Evolutionary conservation across 805 yeast genomes (phyloP), one percentile per base, ranked within the genome.

Genomic region (Candida berthetii): DNA sequence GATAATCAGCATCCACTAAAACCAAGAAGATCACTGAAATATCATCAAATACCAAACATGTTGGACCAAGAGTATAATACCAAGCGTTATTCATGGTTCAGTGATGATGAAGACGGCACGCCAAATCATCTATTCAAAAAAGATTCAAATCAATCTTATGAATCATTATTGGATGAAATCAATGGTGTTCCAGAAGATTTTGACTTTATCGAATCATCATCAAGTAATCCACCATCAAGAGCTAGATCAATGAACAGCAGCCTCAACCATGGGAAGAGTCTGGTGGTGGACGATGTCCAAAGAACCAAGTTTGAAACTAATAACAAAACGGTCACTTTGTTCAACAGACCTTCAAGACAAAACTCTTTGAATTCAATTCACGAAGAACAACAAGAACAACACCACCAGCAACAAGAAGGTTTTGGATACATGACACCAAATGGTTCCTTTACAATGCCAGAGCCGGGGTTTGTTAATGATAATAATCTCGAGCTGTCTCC

Each of bases 151-250:
- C 53, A 49, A 14, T 50, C 57, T 3, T 66, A 68, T 42, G 73
- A 70, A n/a, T 65, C 66, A 17, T 57, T 70, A 14, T 42, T 76
- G 17, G 80, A 74, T 47, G 81, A 76, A 52, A 72, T 71, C 37
- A 76, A 76, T 45, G 61, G 54, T 3, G 61, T 75, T 4, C 76
- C 80, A 2, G 76, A 68, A 43, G 73, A 71, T 40, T 67, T 48
- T 36, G 62, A 61, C 15, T 63, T 60, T 41, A 44, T 17, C 8
- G 24, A 38, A 44, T 11, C 35, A 34, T 8, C 19, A 39, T 19
- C 16, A 22, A n/a, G 22, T 16, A 24, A 25, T 17, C n/a, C 15
- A n/a, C 16, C 31, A 13, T 36, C 43, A 17, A 47, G 49, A 14
- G 34, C 50, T 4, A 52, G 36, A 39, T 45, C 49, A 1, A 32